Conservation (phyloP, 768 basidiomycete species). For the Leccinellum luteum region DNA sequence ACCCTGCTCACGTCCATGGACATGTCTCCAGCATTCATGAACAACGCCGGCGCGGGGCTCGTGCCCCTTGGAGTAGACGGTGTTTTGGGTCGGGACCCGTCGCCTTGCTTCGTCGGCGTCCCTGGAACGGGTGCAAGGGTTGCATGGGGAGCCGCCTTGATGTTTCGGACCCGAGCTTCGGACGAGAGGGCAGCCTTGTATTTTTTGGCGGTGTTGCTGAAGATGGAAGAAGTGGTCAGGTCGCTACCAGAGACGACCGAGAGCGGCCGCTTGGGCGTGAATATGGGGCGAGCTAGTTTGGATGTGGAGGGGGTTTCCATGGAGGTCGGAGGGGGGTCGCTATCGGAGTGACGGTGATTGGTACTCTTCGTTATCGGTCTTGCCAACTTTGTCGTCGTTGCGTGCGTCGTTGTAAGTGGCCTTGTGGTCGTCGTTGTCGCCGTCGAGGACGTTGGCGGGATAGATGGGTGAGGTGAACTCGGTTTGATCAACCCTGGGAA, state of each 20-base stretch:
- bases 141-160: constrained; percentile 28
- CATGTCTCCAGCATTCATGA: constrained; percentile 50
- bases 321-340: not conserved
- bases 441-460: not conserved
- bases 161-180: constrained; percentile 34
- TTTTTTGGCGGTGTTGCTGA: constrained; percentile 51
- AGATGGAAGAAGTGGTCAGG: constrained; percentile 36
- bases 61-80: constrained; percentile 53
- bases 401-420: not conserved
- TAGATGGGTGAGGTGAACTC: not conserved
- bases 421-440: constrained; percentile 2
- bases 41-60: constrained; percentile 41
- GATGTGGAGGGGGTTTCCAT: constrained; percentile 30
- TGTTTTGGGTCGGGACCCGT: constrained; percentile 47
- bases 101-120: constrained; percentile 47
- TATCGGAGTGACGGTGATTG: not conserved
- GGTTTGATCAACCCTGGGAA: constrained; percentile 33
- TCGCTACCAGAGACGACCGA: constrained; percentile 36
- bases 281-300: constrained; percentile 41
- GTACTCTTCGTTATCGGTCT: not conserved
- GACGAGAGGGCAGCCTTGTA: constrained; percentile 63
- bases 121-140: constrained; percentile 48
- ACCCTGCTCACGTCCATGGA: constrained; percentile 71
- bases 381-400: not conserved
- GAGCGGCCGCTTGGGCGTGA: constrained; percentile 55